phyloP scores from a whole-genome alignment of 148 eudicot species.

The Hydrangea macrophylla region DNA sequence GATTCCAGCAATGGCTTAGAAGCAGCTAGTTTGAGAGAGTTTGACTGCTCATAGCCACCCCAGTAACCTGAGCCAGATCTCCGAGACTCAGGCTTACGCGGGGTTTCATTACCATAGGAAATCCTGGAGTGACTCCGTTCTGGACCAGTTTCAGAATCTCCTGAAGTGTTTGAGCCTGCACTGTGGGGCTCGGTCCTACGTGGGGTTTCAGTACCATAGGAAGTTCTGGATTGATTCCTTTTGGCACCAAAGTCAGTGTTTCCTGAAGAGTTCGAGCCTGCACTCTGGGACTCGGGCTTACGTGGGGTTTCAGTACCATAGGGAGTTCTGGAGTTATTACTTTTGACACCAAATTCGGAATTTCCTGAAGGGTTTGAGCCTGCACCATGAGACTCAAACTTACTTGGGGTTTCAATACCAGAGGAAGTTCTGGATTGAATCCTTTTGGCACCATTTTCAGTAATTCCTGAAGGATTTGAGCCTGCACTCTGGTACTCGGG shows the following conservation, averaged over 20 bases:
- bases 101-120: slow-evolving; percentile 4
- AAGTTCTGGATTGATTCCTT: slow-evolving; percentile 22
- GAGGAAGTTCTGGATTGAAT: slow-evolving; percentile 20
- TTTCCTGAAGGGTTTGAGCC: slow-evolving; percentile 16
- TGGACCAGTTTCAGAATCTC: slow-evolving; percentile 13
- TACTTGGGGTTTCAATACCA: slow-evolving; percentile 22
- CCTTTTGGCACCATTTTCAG: slow-evolving; percentile 18
- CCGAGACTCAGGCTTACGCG: slow-evolving; percentile 13
- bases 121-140: slow-evolving; percentile 3
- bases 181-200: slow-evolving; percentile 19
- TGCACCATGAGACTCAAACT: slow-evolving; percentile 15
- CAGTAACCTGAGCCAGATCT: slow-evolving; percentile 6
- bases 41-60: slow-evolving; percentile 21
- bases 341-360: slow-evolving; percentile 16
- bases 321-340: slow-evolving; percentile 20
- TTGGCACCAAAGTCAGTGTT: slow-evolving; percentile 15
- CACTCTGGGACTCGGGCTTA: slow-evolving; percentile 17
- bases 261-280: slow-evolving; percentile 14
- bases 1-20: slow-evolving; percentile 25
- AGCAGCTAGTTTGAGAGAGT: slow-evolving; percentile 19
- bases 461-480: slow-evolving; percentile 14
- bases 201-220: slow-evolving; percentile 22
- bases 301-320: slow-evolving; percentile 22
- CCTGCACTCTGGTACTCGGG: slow-evolving; percentile 14
- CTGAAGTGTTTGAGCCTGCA: slow-evolving; percentile 13